Evolutionary conservation across 1,284 basidiomycete genomes (phyloP), one percentile per base, ranked within the genome.

Genomic region (Dichomitus squalens): DNA sequence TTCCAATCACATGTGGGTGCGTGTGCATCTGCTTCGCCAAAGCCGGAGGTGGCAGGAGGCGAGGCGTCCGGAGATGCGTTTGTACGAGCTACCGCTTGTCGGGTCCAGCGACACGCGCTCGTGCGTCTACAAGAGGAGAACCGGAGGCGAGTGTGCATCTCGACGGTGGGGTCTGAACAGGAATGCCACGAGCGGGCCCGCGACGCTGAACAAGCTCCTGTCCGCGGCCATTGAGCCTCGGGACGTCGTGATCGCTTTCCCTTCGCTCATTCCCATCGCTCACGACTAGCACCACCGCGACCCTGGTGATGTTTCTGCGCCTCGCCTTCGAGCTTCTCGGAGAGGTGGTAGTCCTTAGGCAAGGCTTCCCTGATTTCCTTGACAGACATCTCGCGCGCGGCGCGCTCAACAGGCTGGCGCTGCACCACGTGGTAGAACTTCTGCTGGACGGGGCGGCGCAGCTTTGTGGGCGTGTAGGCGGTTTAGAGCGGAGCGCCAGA

Each of bases 391-490:
- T 99, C 96, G 70, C 93, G 88, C 59, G 94, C 96, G 59, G 97
- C 95, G 64, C 87, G 83, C 71, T 99, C 97, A 35, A 96, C 90
- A n/a, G n/a, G n/a, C 49, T 93, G 84, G 29, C 76, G 80, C 76
- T 99, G 96, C 38, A 99, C 84, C 68, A 98, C 87, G 70, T 90
- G 84, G 78, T 98, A 98, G 80, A 99, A 99, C 9, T 89, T 79
- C 59, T 97, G 79, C 76, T 99, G 96, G 92, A 99, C 94, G 70
- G 93, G 90, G 54, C 96, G 87, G n/a, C n/a, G n/a, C n/a, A n/a
- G n/a, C n/a, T n/a, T n/a, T n/a, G n/a, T n/a, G n/a, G n/a, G n/a
- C n/a, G n/a, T n/a, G n/a, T n/a, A n/a, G n/a, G n/a, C n/a, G n/a
- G n/a, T n/a, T n/a, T n/a, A n/a, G n/a, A n/a, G n/a, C n/a, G n/a